Evolutionary conservation across 2,329 filamentous ascomycete species (phyloP).

Genomic region (Alternaria conjuncta): DNA sequence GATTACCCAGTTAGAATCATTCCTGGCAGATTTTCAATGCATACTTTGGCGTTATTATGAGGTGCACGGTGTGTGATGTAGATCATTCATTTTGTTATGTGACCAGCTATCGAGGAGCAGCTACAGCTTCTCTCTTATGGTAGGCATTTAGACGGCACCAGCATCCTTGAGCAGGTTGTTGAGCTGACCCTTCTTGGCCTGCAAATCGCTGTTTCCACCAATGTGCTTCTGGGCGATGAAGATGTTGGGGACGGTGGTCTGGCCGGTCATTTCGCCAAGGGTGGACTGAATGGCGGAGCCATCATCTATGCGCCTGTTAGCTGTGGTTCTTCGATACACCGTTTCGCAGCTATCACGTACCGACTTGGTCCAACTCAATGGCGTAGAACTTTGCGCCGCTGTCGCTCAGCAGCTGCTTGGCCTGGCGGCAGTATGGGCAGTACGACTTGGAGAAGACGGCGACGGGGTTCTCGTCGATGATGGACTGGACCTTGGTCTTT

Average conservation of each 20-base stretch:
- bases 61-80: not conserved
- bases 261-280: conserved; percentile 78
- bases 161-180: conserved; percentile 68
- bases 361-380: conserved; percentile 84
- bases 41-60: conserved; percentile 7
- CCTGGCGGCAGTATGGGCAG: conserved; percentile 88
- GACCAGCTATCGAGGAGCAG: not conserved
- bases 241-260: conserved; percentile 93
- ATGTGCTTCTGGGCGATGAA: conserved; percentile 92
- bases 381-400: conserved; percentile 74
- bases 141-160: conserved; percentile 62
- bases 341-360: conserved; percentile 60
- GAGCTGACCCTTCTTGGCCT: conserved; percentile 70
- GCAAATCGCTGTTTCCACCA: conserved; percentile 91
- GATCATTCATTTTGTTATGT: not conserved
- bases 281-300: conserved; percentile 83
- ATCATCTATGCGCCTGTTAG: conserved; percentile 65
- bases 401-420: conserved; percentile 76
- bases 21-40: conserved; percentile 11
- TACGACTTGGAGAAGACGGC: conserved; percentile 97
- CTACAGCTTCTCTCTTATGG: not conserved
- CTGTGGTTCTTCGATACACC: not conserved
- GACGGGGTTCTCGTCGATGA: conserved; percentile 90
- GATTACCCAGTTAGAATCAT: conserved; percentile 40
- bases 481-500: conserved; percentile 79